Evolutionary conservation across 352 stramenopile species (phyloP).

Genomic region (Globisporangium orthogonon): DNA sequence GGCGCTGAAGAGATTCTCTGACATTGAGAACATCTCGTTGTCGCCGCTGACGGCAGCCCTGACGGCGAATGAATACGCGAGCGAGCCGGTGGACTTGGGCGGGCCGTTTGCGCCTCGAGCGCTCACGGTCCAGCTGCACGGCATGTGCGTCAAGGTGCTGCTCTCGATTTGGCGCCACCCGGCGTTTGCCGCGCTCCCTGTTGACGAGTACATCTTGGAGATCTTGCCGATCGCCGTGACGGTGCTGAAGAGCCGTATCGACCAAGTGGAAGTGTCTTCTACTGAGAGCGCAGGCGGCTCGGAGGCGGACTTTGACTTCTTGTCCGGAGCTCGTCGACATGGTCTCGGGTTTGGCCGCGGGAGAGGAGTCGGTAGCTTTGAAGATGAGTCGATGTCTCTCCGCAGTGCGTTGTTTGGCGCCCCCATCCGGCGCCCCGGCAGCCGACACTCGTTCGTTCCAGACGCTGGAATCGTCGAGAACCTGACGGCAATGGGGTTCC

Average conservation of each 20-base stretch:
- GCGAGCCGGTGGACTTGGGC: conserved; percentile 9
- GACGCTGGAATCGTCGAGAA: conserved; percentile 89
- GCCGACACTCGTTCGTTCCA: conserved; percentile 73
- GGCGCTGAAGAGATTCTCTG: conserved; percentile 53
- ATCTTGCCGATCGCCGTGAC: conserved; percentile 67
- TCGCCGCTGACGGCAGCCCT: conserved; percentile 63
- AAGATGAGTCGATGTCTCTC: conserved; percentile 39
- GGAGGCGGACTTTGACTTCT: conserved; percentile 25
- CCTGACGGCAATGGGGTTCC: conserved; percentile 95
- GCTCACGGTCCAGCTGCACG: conserved; percentile 58
- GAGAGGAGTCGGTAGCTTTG: conserved; percentile 16
- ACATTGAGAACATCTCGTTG: conserved; percentile 55
- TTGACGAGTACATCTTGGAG: conserved; percentile 49
- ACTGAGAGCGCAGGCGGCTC: conserved; percentile 1
- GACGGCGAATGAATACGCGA: conserved; percentile 41
- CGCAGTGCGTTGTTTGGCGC: conserved; percentile 46
- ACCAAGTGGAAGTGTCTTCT: conserved; percentile 23
- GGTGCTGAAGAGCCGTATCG: conserved; percentile 71
- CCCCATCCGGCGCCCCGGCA: conserved; percentile 15
- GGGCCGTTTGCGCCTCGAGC: conserved; percentile 39
- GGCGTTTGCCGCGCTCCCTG: conserved; percentile 29
- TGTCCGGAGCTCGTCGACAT: conserved; percentile 20
- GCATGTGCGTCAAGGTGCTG: conserved; percentile 46
- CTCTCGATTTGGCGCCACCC: conserved; percentile 55
- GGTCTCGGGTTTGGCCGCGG: conserved; percentile 29